Base-by-base conservation (phyloP, 768 basidiomycete species). In the Mycena sanguinolenta region DNA sequence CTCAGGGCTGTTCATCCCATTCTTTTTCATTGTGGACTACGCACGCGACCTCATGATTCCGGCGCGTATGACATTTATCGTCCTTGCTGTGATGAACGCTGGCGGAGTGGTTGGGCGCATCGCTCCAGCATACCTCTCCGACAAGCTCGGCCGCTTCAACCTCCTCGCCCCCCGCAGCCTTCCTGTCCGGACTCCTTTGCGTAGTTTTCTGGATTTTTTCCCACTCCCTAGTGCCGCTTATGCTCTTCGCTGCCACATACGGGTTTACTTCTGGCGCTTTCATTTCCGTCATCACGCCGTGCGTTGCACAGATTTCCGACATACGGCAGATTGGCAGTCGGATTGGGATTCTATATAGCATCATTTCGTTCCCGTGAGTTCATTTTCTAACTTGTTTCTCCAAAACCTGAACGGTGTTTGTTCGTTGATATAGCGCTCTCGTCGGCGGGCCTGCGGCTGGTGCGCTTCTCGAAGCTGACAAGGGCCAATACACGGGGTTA, bases 331-430 rank as follows among this genome's bases (percentile, higher is more conserved):
- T 92, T 57, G 92, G 92, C 4, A 84, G 84, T 27, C 84, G 90
- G 54, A 88, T 93, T 50, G 92, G 92, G 23, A 80, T 89, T 68
- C 75, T 92, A 49, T 93, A 92, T 74, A 89, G 83, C 23, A 79
- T 91, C 17, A 88, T 92, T 25, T 89, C 92, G 0, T 83, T 92
- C 44, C 90, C 91, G 91, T 93, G 79, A 85, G 92, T 91, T 6
- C 44, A 21, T n/a, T 58, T 58, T 69, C 16, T 57, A 52, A 27
- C 21, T 19, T 69, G 12, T 50, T 10, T 21, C 54, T 14, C 28
- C 39, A 49, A 16, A 55, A n/a, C 54, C 64, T 70, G 10, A 74
- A n/a, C 13, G 16, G 39, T 50, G 34, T 10, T 5, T 34, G 32
- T 34, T 5, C 10, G 32, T n/a, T n/a, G n/a, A n/a, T 34, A 27